Evolutionary conservation across 2,329 filamentous ascomycete genomes (phyloP).

Genomic region (Leptosphaerulina australis): DNA sequence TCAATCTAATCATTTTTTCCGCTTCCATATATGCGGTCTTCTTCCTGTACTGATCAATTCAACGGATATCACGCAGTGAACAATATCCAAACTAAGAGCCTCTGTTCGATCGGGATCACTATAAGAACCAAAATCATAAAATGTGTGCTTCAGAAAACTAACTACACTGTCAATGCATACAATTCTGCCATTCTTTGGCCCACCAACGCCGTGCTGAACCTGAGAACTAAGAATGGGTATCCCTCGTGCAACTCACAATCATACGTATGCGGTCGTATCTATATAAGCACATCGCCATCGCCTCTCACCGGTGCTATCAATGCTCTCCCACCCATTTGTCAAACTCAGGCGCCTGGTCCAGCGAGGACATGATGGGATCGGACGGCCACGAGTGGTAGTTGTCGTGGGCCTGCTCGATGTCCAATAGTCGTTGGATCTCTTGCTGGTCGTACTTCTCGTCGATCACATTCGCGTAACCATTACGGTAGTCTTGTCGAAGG

Average conservation of each 20-base stretch:
- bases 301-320: slow-evolving; percentile 12
- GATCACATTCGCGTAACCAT: slow-evolving; percentile 42
- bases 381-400: slow-evolving; percentile 46
- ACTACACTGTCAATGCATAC: slow-evolving; percentile 8
- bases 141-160: slow-evolving; percentile 4
- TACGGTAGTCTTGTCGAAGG: slow-evolving; percentile 35
- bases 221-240: slow-evolving; percentile 11
- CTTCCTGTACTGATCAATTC: too few species aligned
- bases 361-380: slow-evolving; percentile 42
- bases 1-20: neutral
- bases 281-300: slow-evolving; percentile 3
- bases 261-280: slow-evolving; percentile 14
- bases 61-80: neutral
- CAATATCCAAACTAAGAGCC: neutral
- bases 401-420: slow-evolving; percentile 27
- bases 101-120: neutral
- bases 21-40: too few species aligned
- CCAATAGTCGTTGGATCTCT: slow-evolving; percentile 36
- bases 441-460: slow-evolving; percentile 38
- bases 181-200: neutral
- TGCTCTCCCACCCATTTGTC: slow-evolving; percentile 54
- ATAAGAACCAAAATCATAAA: neutral
- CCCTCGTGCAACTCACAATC: slow-evolving; percentile 4
- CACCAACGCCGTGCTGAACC: slow-evolving; percentile 18
- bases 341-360: slow-evolving; percentile 53